Conservation (phyloP, 345 rosid genomes). For the Gossypium raimondii region DNA sequence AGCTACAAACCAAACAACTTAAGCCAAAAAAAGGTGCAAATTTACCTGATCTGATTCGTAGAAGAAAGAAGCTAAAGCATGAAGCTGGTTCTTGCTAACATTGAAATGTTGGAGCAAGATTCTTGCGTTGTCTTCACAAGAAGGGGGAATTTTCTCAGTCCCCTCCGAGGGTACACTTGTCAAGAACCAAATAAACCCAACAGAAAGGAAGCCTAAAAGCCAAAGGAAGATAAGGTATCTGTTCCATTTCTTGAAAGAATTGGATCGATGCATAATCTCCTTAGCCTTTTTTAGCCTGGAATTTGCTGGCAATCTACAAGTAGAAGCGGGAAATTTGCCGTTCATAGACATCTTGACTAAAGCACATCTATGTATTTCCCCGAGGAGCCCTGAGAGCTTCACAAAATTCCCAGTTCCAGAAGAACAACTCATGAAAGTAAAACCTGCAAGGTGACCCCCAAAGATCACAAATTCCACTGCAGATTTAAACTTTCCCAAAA, state of each 20-base stretch:
- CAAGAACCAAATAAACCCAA: conserved; percentile 37
- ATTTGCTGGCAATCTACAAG: conserved; percentile 33
- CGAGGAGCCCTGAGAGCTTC: conserved; percentile 31
- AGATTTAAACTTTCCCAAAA: conserved; percentile 14
- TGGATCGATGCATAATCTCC: conserved; percentile 31
- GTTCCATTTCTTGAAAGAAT: conserved; percentile 35
- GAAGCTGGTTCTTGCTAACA: conserved; percentile 60
- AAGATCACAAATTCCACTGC: conserved; percentile 17
- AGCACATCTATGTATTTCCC: conserved; percentile 30
- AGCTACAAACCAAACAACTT: conserved; percentile 14
- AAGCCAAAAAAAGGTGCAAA: conserved; percentile 8
- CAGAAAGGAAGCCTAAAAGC: conserved; percentile 33
- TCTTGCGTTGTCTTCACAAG: conserved; percentile 42
- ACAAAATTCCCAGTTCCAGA: conserved; percentile 35
- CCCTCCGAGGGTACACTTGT: conserved; percentile 22
- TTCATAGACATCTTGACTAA: conserved; percentile 49
- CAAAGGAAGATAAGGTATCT: conserved; percentile 36
- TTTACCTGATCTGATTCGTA: conserved; percentile 63
- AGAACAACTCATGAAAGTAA: conserved; percentile 41
- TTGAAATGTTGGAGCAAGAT: conserved; percentile 50
- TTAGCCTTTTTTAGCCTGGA: conserved; percentile 40
- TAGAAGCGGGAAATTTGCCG: conserved; percentile 40
- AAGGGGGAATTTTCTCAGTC: conserved; percentile 19
- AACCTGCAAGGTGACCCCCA: conserved; percentile 16
- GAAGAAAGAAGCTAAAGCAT: conserved; percentile 54